Evolutionary conservation across 202 grass and related monocot genomes (phyloP).

Genomic region (Miscanthus sacchariflorus): DNA sequence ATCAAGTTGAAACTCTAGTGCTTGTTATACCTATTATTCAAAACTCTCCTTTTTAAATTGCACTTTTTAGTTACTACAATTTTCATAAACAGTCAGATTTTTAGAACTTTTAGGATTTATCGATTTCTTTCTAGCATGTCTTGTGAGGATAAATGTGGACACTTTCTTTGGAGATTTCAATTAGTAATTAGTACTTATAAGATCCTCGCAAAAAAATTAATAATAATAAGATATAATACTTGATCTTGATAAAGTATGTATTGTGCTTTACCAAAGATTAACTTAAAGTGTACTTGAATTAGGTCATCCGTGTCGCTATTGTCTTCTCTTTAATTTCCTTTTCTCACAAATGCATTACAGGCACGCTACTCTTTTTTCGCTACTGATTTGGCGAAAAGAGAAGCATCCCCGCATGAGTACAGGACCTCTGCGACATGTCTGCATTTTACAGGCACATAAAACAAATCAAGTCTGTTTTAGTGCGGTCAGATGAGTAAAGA

Average conservation of each 20-base stretch:
- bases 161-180: neutral
- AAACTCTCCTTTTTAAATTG: neutral
- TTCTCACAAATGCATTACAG: conserved; percentile 5
- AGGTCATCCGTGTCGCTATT: conserved; percentile 24
- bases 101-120: neutral
- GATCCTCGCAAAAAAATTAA: too few species aligned
- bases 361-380: neutral
- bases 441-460: conserved; percentile 34
- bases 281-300: conserved; percentile 46
- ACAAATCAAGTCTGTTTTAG: conserved; percentile 25
- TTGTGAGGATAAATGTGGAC: neutral
- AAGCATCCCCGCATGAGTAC: neutral
- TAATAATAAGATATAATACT: neutral
- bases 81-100: neutral
- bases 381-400: conserved; percentile 35
- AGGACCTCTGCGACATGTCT: neutral
- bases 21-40: neutral
- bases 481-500: conserved; percentile 46
- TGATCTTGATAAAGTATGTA: conserved; percentile 35
- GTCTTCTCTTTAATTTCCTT: neutral
- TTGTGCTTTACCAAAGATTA: conserved; percentile 38
- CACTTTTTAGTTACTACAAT: neutral
- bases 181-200: neutral
- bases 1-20: too few species aligned
- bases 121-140: neutral